phyloP scores from a whole-genome alignment of 352 stramenopile genomes.

The Achlya hypogyna region DNA sequence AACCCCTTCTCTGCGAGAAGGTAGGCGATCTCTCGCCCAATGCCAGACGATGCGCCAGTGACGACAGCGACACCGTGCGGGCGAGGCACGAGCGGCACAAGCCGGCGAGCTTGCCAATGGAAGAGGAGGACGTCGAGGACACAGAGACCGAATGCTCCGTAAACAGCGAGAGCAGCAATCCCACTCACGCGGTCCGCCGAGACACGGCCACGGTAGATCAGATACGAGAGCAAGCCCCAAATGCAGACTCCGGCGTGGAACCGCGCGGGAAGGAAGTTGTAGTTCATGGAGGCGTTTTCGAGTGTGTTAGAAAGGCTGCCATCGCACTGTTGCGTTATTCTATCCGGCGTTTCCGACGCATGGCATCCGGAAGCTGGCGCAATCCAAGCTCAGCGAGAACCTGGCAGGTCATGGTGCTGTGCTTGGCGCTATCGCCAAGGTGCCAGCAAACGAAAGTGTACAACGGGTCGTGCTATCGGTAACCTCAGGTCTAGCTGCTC shows the following conservation, averaged over 20 bases:
- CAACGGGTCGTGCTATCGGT: no score
- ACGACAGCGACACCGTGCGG: slow-evolving; percentile 91
- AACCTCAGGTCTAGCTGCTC: no score
- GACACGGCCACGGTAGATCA: background rate
- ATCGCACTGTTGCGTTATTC: no score
- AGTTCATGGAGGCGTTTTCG: background rate
- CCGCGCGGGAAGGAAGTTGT: background rate
- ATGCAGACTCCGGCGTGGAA: background rate
- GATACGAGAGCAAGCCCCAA: background rate
- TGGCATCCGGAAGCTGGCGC: background rate
- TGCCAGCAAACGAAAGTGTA: no score
- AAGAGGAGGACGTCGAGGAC: background rate
- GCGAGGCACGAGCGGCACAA: slow-evolving; percentile 85
- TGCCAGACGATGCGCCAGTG: slow-evolving; percentile 59
- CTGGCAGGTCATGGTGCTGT: no score
- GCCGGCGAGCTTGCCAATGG: slow-evolving; percentile 10
- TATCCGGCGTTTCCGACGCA: no score
- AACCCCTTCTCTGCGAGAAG: slow-evolving; percentile 70
- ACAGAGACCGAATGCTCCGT: background rate
- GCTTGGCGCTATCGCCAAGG: no score
- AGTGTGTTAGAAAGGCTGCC: background rate
- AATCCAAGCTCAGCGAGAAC: no score
- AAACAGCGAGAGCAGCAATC: background rate
- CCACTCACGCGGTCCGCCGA: background rate
- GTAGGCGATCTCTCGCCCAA: slow-evolving; percentile 74